Percentiles rank a stretch among this genome's conserved stretches.
These are phyloP conservation scores for Cryptococcus maquisensis DNA, from an alignment of 1,284 basidiomycete species.

Conservation along the genomic window DNA sequence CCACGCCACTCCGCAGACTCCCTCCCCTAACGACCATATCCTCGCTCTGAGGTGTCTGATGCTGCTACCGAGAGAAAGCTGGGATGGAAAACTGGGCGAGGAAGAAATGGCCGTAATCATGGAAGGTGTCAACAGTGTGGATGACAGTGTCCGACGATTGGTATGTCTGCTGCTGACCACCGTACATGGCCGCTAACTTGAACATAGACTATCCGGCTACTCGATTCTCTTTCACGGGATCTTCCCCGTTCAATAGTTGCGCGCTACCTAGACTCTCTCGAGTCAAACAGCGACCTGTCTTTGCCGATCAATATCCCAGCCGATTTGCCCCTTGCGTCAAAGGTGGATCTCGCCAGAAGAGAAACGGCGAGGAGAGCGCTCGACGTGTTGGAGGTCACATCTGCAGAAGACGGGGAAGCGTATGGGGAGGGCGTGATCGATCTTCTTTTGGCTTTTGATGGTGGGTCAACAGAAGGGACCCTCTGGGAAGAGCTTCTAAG, in stretches of 20 bases:
- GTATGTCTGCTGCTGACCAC: conserved; percentile 17
- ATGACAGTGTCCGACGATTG: conserved; percentile 30
- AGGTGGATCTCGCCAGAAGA: conserved; percentile 8
- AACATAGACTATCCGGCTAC: conserved; percentile 30
- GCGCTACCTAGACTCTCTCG: conserved; percentile 12
- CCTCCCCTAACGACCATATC: conserved; percentile 32
- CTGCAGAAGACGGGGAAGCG: neutral
- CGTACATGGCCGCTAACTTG: neutral
- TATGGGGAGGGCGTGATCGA: conserved; percentile 7
- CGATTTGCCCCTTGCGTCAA: conserved; percentile 4
- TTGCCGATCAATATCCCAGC: conserved; percentile 12
- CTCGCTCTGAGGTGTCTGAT: conserved; percentile 35
- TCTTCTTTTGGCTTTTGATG: conserved; percentile 9
- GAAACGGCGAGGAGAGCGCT: conserved; percentile 29
- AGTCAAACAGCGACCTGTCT: conserved; percentile 17
- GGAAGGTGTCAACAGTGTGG: conserved; percentile 36
- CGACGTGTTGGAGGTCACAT: conserved; percentile 24
- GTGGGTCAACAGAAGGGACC: neutral
- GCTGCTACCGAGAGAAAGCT: conserved; percentile 18
- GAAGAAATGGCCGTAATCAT: conserved; percentile 38
- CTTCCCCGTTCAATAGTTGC: conserved; percentile 15
- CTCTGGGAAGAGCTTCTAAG: conserved; percentile 26
- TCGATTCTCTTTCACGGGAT: conserved; percentile 15
- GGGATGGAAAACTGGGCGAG: conserved; percentile 33
- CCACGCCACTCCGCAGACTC: neutral